Evolutionary conservation across 2,329 filamentous ascomycete genomes (phyloP), one percentile per base, ranked within the genome.

Genomic region (Hymenoscyphus infarciens): DNA sequence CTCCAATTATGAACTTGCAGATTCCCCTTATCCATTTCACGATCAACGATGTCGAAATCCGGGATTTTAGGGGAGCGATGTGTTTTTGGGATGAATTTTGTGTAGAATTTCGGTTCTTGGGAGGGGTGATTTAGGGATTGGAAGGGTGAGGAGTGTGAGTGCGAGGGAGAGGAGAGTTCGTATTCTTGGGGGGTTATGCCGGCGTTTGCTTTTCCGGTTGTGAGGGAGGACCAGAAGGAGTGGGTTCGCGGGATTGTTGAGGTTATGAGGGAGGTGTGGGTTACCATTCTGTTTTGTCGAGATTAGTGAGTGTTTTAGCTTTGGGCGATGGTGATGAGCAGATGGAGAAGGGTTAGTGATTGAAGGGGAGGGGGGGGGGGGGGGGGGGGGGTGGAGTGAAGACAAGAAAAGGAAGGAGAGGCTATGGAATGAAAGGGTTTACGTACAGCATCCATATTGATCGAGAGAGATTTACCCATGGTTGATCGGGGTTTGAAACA

Each of bases 201-300:
- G 10, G 54, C 52, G 7, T 16, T 31, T 2, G 59, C 54, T 58
- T 63, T 63, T 19, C 62, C 62, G 19, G 62, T 52, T 22, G 53
- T 38, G 11, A 63, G 62, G 15, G 62, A 63, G 25, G 59, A 25
- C 62, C 62, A 63, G 59, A 63, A 63, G 25, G 54, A 56, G 38
- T 63, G 35, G 16, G 62, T 63, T 29, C 62, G 62, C 15, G 62
- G 62, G 16, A 63, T 63, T 13, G 62, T 63, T 13, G 62, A 39
- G 8, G 54, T 63, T 3, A 63, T 49, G 22, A 63, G 33, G 29
- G 62, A 63, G n/a, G 42, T 11, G 27, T 56, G 52, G 16, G 57
- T 58, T 27, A 63, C 58, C 19, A 56, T 16, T 38, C 35, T 38
- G 35, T 38, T 13, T 15, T 1, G 35, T 2, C 13, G 13, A 13